Conservation (phyloP, 768 basidiomycete genomes). For the Atractiella rhizophila region DNA sequence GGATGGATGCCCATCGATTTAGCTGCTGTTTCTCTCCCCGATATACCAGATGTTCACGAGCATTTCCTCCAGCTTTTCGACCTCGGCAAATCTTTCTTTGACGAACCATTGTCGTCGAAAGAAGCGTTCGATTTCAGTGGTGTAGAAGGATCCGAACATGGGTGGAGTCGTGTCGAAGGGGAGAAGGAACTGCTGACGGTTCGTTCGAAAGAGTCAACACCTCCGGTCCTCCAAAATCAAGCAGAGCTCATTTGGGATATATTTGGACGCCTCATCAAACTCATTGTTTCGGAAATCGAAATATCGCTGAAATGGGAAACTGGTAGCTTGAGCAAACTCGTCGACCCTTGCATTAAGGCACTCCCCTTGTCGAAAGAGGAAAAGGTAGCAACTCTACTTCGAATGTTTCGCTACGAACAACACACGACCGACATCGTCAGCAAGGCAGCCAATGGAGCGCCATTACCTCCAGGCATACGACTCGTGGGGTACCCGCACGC, state of each 20-base stretch:
- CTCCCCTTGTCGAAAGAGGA: not conserved
- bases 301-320: not conserved
- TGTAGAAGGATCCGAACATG: not conserved
- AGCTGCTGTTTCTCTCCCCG: no score
- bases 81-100: no score
- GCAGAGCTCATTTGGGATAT: not conserved
- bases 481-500: not conserved
- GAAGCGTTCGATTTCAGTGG: not conserved
- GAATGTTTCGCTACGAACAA: not conserved
- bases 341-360: not conserved
- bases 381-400: not conserved
- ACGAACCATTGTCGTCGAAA: no score
- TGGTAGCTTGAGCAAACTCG: not conserved
- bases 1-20: no score
- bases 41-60: no score
- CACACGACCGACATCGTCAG: not conserved
- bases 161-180: not conserved
- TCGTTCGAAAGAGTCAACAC: not conserved
- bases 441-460: no score
- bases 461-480: not conserved
- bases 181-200: slow-evolving; percentile 1
- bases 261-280: not conserved
- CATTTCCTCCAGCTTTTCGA: no score
- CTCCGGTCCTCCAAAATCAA: not conserved
- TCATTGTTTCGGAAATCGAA: not conserved